Evolutionary conservation across 1,284 basidiomycete genomes (phyloP), one percentile per base, ranked within the genome.

Genomic region (Ustilago lituana): DNA sequence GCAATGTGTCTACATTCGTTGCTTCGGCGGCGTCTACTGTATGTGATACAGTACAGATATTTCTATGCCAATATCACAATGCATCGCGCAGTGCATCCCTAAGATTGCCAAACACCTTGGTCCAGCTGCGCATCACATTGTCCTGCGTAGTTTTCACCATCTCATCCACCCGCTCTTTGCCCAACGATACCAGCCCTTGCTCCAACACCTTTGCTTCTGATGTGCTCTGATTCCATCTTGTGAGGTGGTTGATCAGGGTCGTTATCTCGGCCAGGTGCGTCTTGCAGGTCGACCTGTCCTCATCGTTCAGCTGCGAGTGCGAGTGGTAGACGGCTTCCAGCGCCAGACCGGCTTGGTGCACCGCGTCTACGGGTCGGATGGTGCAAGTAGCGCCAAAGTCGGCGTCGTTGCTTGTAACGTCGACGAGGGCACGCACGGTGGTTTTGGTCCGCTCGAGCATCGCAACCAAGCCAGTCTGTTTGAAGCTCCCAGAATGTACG

Each of bases 191-290:
- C 24, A 70, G 32, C 1, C 49, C 67, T 11, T 51, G 19, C 12
- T 57, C 27, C 33, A 70, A 32, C 27, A 60, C 60, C 1, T 29
- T 19, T n/a, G 48, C 22, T n/a, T 41, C 8, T 1, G 15, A 24
- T 12, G 10, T 14, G 4, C 23, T 11, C n/a, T 8, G 11, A 3
- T n/a, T 26, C 2, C 49, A 11, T n/a, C 50, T 54, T 17, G 57
- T 50, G 6, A 64, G 45, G 26, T 70, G 61, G 24, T 61, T 51
- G 46, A 61, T 41, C 1, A 70, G 50, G 9, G 54, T 70, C 5
- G 67, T 57, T 4, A 65, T 61, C 24, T 70, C 61, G 5, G 57
- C 57, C 4, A 70, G 44, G 23, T 70, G 67, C 12, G 67, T 47
- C 15, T 53, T 49, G 43, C 38, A 41, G 0, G 49, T 50, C 12